A percentile compares a stretch with the other conserved stretches of the same genome.
Conservation (phyloP, 176 grass and related monocot species). For the Poa annua region DNA sequence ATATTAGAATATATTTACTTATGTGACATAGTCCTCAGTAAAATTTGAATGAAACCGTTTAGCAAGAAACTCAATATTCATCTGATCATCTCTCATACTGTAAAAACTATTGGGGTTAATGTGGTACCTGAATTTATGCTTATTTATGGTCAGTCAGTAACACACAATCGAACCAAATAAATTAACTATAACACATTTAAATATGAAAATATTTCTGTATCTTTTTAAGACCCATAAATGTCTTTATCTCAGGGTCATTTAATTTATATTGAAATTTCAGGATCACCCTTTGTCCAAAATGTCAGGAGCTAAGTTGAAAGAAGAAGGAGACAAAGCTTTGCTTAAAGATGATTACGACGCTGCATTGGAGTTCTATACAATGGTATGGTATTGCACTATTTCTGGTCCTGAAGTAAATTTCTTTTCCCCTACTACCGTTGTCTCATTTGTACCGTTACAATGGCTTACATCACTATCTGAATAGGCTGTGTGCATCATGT, state of each 20-base stretch:
- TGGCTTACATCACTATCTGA: slow-evolving; percentile 1
- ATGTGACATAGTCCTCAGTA: neutral
- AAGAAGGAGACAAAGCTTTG: slow-evolving; percentile 12
- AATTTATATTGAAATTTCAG: neutral
- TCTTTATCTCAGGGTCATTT: neutral
- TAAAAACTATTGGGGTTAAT: neutral
- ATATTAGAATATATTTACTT: neutral
- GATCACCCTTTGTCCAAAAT: slow-evolving; percentile 11
- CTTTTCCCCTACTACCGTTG: neutral
- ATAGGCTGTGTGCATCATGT: too few relatives aligned
- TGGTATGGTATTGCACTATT: slow-evolving; percentile 10
- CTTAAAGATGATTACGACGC: neutral
- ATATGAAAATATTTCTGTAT: slow-evolving; percentile 5
- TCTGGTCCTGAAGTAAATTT: neutral
- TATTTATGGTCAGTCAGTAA: neutral
- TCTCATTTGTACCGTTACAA: slow-evolving; percentile 7
- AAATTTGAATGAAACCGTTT: neutral
- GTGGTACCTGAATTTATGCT: neutral
- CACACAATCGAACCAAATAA: neutral
- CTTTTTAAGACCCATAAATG: neutral
- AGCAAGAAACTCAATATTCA: neutral
- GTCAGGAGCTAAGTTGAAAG: slow-evolving; percentile 17
- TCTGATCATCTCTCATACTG: neutral
- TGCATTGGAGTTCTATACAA: slow-evolving; percentile 2
- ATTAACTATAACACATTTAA: neutral